phyloP scores from a whole-genome alignment of 345 rosid species.

The Salix dunnii region DNA sequence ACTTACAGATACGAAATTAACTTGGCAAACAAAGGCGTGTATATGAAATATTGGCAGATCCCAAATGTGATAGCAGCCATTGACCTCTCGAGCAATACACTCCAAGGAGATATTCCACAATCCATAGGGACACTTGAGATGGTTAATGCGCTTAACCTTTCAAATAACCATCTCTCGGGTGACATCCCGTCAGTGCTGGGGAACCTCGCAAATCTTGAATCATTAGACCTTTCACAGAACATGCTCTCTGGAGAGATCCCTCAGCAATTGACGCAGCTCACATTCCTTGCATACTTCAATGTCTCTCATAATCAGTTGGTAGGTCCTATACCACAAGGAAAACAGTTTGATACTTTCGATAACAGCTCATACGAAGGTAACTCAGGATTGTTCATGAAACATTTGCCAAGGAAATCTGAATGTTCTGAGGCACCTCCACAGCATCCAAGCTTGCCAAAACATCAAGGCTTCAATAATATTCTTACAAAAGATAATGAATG shows the following conservation, averaged over 20 bases:
- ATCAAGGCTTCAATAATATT: too few species aligned
- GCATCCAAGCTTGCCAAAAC: too few species aligned
- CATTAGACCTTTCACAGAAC: constrained; percentile 1
- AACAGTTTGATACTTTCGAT: background rate
- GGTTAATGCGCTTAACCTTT: too few species aligned
- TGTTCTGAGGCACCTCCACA: too few species aligned
- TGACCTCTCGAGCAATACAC: constrained; percentile 9
- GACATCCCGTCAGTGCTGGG: too few species aligned
- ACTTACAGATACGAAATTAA: background rate
- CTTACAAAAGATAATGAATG: too few species aligned
- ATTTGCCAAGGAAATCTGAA: too few species aligned
- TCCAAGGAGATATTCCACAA: constrained; percentile 3
- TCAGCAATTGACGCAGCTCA: background rate
- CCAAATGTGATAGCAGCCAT: background rate
- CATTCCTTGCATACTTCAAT: background rate
- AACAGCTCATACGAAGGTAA: background rate
- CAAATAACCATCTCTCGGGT: too few species aligned
- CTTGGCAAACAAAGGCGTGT: background rate
- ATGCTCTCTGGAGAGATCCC: constrained; percentile 5
- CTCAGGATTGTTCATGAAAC: too few species aligned
- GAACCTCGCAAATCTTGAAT: background rate
- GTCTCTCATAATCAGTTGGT: background rate
- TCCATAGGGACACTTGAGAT: background rate
- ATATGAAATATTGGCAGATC: background rate
- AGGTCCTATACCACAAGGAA: background rate